Base-by-base conservation (phyloP, 1,284 basidiomycete species). In the Microbotryum saponariae region DNA sequence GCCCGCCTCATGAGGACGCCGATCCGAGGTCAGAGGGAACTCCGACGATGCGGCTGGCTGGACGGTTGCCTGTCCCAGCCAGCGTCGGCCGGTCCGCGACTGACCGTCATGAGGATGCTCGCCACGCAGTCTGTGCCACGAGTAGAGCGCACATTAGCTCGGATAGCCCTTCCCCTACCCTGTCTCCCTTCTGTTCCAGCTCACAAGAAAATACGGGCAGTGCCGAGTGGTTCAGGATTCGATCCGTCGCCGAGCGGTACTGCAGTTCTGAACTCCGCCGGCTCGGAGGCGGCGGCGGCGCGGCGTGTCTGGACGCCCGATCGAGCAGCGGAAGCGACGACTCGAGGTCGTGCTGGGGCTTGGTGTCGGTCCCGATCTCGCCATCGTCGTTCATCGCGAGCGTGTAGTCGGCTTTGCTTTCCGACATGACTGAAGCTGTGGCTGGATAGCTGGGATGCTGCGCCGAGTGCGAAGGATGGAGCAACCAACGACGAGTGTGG, bases 91-190 rank as follows among this genome's bases (percentile, higher is more conserved):
- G 31, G 37, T 16, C 37, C 14, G 12, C 16, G 85, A 51, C 25
- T 53, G 53, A 98, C 83, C 0, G 96, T 99, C 96, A 99, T 99
- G 60, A 92, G 80, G 72, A 99, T 97, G 48, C 90, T 93, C 3
- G 94, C 91, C 31, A 87, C 71, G 74, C 96, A 99, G 77, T 98
- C 37, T 42, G 37, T 42, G 37, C 12, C 37, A 12, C 12, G 5
- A 18, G 14, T 12, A 14, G 37, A 18, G 16, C 16, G 37, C 37
- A 42, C 14, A 18, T 42, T 16, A 42, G 37, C 37, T 16, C 37
- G 37, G 16, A 6, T 18, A 16, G 37, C 14, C 8, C 37, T 42
- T 42, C 12, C 37, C 37, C 37, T 16, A 18, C 37, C 10, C 31
- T 31, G 31, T 10, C 31, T 31, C 37, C 37, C 5, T 16, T 12